Conservation (phyloP, 495 filamentous ascomycete genomes). For the Patellaria atrata region DNA sequence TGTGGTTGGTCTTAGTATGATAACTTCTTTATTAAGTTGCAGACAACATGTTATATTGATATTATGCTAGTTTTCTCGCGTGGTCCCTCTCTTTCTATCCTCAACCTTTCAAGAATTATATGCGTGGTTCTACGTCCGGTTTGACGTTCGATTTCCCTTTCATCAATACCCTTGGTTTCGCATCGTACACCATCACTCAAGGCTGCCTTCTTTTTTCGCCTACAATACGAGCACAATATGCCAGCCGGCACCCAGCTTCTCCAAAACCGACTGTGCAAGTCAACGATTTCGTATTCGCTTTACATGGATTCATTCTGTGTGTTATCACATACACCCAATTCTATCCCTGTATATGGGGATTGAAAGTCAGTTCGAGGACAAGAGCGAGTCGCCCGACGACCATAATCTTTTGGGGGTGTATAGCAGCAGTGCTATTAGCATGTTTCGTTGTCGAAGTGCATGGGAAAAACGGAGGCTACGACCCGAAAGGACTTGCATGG, state of each 20-base stretch:
- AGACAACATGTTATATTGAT: too few species aligned
- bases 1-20: too few species aligned
- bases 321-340: constrained; percentile 58
- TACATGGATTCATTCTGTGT: constrained; percentile 59
- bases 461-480: constrained; percentile 39
- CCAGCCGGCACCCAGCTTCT: constrained; percentile 54
- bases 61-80: too few species aligned
- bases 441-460: constrained; percentile 37
- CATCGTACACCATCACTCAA: constrained; percentile 63
- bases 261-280: constrained; percentile 69
- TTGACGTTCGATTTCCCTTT: constrained; percentile 75
- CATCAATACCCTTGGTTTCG: constrained; percentile 72
- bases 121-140: constrained; percentile 60
- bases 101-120: constrained; percentile 64
- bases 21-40: too few species aligned
- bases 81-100: constrained; percentile 91
- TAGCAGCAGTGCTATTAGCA: constrained; percentile 42
- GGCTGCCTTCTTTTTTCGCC: constrained; percentile 61
- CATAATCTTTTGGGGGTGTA: constrained; percentile 50
- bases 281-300: constrained; percentile 81
- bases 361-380: constrained; percentile 42
- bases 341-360: constrained; percentile 57
- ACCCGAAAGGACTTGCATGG: constrained; percentile 50
- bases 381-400: constrained; percentile 49
- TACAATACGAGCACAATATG: constrained; percentile 67